Conservation (phyloP, 2,329 filamentous ascomycete genomes). For the Aspergillus vadensis region DNA sequence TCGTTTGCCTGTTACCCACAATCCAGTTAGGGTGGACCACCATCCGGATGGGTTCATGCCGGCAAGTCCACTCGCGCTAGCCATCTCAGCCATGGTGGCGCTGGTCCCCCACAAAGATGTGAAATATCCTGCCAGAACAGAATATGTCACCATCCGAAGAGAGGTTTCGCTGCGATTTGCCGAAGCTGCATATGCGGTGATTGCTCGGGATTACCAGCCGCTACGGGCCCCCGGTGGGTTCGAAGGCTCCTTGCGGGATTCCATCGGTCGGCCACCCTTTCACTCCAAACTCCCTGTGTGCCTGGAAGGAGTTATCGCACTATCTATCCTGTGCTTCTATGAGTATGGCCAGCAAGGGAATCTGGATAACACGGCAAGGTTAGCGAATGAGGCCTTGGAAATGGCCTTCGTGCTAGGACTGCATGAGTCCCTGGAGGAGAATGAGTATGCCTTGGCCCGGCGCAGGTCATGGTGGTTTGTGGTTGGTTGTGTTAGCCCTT, state of each 20-base stretch:
- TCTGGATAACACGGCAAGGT: conserved; percentile 31
- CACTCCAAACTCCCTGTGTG: conserved; percentile 25
- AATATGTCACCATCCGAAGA: conserved; percentile 25
- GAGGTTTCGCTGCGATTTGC: conserved; percentile 28
- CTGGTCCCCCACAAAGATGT: conserved; percentile 30
- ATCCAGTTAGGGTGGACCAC: conserved; percentile 12
- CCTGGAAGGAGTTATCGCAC: conserved; percentile 31
- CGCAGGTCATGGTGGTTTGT: conserved; percentile 35
- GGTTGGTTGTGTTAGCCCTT: conserved; percentile 15
- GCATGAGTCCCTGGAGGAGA: conserved; percentile 24
- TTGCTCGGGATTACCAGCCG: conserved; percentile 31
- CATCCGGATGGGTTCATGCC: conserved; percentile 18
- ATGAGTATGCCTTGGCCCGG: conserved; percentile 26
- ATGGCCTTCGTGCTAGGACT: conserved; percentile 29
- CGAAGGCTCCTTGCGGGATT: conserved; percentile 10
- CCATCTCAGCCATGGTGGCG: conserved; percentile 31
- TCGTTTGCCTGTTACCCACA: conserved; percentile 17
- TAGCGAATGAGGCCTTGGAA: conserved; percentile 31
- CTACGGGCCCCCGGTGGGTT: conserved; percentile 16
- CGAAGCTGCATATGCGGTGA: conserved; percentile 25
- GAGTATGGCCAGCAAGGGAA: conserved; percentile 36
- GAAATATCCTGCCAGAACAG: conserved; percentile 19
- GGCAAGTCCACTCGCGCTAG: conserved; percentile 29
- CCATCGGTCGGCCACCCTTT: conserved; percentile 15
- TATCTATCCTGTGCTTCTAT: conserved; percentile 31